A percentile compares a stretch with the other conserved stretches of the same genome.
These are phyloP conservation scores for Ruellia speciosa DNA, from an alignment of 305 asterid genomes.

Conservation along the genomic window DNA sequence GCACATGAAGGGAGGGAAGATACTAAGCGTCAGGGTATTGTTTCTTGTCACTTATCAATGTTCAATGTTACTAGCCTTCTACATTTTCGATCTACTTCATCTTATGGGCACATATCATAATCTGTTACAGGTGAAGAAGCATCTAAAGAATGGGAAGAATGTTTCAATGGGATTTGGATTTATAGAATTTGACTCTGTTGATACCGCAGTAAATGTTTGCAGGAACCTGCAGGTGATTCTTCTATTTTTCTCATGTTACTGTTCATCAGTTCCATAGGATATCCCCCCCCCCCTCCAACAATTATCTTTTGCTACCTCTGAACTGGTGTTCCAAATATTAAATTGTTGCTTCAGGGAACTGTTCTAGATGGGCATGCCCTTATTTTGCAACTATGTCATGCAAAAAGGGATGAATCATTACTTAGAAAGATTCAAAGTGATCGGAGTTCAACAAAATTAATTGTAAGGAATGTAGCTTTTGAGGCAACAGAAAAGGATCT, in stretches of 20 bases:
- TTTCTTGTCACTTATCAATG: slow-evolving; percentile 18
- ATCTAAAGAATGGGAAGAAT: slow-evolving; percentile 73
- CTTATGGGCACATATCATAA: slow-evolving; percentile 1
- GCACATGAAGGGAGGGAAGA: slow-evolving; percentile 62
- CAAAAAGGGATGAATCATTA: slow-evolving; percentile 47
- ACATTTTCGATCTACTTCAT: slow-evolving; percentile 6
- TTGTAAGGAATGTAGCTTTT: slow-evolving; percentile 85
- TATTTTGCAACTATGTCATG: slow-evolving; percentile 68
- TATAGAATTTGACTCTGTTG: slow-evolving; percentile 71
- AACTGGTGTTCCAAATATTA: slow-evolving; percentile 14
- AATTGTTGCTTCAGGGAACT: slow-evolving; percentile 44
- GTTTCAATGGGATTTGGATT: slow-evolving; percentile 96
- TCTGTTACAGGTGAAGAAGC: slow-evolving; percentile 69
- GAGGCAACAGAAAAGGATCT: slow-evolving; percentile 95
- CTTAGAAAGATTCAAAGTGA: slow-evolving; percentile 43
- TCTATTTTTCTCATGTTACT: slow-evolving; percentile 1
- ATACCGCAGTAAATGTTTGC: slow-evolving; percentile 68
- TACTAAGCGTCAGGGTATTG: slow-evolving; percentile 78
- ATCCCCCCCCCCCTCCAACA: no score
- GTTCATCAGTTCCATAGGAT: not conserved
- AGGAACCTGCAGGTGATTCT: slow-evolving; percentile 61
- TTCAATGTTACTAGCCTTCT: slow-evolving; percentile 3
- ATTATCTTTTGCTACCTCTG: not conserved
- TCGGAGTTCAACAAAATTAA: slow-evolving; percentile 76
- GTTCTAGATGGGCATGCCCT: slow-evolving; percentile 95